Evolutionary conservation across 2,329 filamentous ascomycete genomes (phyloP).

Genomic region (Drechslerella coelobrocha): DNA sequence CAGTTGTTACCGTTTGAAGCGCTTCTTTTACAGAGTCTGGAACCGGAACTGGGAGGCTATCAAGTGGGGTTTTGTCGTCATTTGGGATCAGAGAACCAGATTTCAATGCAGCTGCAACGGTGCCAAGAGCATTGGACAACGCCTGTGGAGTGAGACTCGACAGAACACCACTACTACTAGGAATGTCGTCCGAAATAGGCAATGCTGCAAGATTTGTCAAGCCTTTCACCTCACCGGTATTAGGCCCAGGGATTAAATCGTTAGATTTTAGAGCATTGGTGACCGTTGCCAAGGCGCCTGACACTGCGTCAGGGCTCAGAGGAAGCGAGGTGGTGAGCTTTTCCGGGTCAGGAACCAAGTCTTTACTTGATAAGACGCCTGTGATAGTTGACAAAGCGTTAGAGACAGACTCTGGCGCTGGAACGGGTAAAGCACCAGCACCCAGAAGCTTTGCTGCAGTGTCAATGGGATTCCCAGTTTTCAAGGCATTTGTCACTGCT

Average conservation of each 20-base stretch:
- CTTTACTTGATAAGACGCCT: conserved; percentile 20
- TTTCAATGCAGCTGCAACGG: conserved; percentile 24
- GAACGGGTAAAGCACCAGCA: conserved; percentile 24
- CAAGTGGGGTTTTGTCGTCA: conserved; percentile 5
- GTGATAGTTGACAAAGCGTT: conserved; percentile 29
- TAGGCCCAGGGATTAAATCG: conserved; percentile 16
- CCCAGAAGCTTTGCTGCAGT: conserved; percentile 32
- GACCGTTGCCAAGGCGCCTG: conserved; percentile 32
- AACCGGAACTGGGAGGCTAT: conserved; percentile 9
- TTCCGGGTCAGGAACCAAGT: conserved; percentile 14
- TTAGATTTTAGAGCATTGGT: conserved; percentile 35
- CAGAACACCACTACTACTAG: not conserved
- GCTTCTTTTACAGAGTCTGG: conserved; percentile 28
- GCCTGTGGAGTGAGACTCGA: conserved; percentile 16
- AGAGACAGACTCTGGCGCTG: conserved; percentile 20
- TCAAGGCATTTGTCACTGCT: conserved; percentile 27
- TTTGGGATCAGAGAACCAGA: conserved; percentile 22
- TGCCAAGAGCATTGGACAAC: conserved; percentile 19
- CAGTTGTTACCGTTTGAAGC: conserved; percentile 2
- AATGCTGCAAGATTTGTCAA: conserved; percentile 12
- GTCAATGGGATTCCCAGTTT: conserved; percentile 28
- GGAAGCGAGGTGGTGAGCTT: not conserved
- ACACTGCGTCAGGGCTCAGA: conserved; percentile 16
- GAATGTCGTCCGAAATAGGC: conserved; percentile 2
- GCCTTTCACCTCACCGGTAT: not conserved